phyloP scores from a whole-genome alignment of 768 basidiomycete species.

The Lyophyllum semitale region DNA sequence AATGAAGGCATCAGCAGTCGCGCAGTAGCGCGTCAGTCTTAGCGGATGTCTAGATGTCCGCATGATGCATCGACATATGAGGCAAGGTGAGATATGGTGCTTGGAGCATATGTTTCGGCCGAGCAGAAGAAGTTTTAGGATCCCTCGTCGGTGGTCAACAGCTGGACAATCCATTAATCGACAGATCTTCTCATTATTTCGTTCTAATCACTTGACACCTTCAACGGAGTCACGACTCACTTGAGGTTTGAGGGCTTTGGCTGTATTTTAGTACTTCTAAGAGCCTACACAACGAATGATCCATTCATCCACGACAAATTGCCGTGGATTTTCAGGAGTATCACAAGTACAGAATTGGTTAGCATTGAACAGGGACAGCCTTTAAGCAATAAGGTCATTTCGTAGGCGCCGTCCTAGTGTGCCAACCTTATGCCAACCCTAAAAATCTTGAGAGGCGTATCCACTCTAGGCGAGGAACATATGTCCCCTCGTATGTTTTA shows the following conservation, averaged over 20 bases:
- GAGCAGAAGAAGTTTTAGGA: background rate
- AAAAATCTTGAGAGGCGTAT: too few relatives aligned
- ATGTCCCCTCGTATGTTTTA: background rate
- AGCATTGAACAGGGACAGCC: background rate
- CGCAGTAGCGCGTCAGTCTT: background rate
- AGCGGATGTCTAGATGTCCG: too few relatives aligned
- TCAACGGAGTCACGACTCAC: background rate
- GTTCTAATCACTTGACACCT: too few relatives aligned
- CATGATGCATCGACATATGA: background rate
- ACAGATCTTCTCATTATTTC: conserved; percentile 1
- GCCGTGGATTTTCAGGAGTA: background rate
- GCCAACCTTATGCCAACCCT: too few relatives aligned
- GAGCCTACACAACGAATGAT: background rate
- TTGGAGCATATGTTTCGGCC: background rate
- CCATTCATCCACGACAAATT: background rate
- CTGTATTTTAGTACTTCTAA: background rate
- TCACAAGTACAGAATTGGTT: background rate
- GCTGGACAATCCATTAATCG: background rate
- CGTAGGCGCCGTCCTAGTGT: too few relatives aligned
- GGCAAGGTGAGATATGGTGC: background rate
- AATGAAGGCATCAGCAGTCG: conserved; percentile 1
- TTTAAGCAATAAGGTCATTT: conserved; percentile 1
- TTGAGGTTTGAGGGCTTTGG: background rate
- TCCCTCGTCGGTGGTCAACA: too few relatives aligned
- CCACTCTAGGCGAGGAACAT: background rate